Percentiles rank a stretch among this genome's conserved stretches.
phyloP scores from a whole-genome alignment of 257 asterid genomes.

The Mentha longifolia region DNA sequence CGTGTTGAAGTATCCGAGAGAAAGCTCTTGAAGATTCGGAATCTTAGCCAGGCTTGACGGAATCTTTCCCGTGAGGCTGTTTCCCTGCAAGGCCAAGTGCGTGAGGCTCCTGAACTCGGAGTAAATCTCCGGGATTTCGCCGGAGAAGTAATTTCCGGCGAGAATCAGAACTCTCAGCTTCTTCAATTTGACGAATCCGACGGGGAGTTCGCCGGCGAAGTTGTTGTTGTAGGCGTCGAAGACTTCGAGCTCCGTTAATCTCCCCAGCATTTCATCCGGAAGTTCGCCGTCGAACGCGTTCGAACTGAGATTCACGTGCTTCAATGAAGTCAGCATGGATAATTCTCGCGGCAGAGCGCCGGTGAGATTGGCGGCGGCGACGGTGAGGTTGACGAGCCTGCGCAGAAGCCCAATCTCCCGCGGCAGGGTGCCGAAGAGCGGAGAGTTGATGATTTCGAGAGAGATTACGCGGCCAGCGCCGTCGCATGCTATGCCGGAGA shows the following conservation, averaged over 20 bases:
- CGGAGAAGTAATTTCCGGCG: slow-evolving; percentile 73
- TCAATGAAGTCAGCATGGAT: slow-evolving; percentile 44
- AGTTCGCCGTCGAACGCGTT: slow-evolving; percentile 51
- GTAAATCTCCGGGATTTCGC: slow-evolving; percentile 63
- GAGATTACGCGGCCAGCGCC: slow-evolving; percentile 47
- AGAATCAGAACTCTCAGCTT: slow-evolving; percentile 43
- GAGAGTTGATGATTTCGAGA: slow-evolving; percentile 41
- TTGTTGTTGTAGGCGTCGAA: slow-evolving; percentile 67
- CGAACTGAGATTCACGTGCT: slow-evolving; percentile 37
- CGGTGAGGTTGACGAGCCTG: slow-evolving; percentile 53
- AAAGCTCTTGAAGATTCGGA: slow-evolving; percentile 57
- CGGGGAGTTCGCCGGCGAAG: slow-evolving; percentile 61
- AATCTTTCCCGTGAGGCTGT: slow-evolving; percentile 56
- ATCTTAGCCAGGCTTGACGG: slow-evolving; percentile 58
- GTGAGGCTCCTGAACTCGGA: slow-evolving; percentile 51
- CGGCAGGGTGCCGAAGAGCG: slow-evolving; percentile 57
- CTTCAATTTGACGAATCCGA: slow-evolving; percentile 45
- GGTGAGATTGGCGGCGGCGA: slow-evolving; percentile 55
- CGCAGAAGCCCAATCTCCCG: slow-evolving; percentile 68
- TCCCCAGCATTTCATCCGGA: slow-evolving; percentile 42
- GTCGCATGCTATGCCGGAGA: slow-evolving; percentile 69
- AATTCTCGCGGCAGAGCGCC: slow-evolving; percentile 62
- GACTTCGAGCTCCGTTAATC: slow-evolving; percentile 47
- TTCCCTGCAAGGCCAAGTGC: slow-evolving; percentile 55
- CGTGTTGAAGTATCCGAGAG: slow-evolving; percentile 58